Percentiles rank a stretch among this genome's conserved stretches.
These are phyloP conservation scores for Corylus avellana DNA, from an alignment of 306 rosid genomes.

Conservation along the genomic window DNA sequence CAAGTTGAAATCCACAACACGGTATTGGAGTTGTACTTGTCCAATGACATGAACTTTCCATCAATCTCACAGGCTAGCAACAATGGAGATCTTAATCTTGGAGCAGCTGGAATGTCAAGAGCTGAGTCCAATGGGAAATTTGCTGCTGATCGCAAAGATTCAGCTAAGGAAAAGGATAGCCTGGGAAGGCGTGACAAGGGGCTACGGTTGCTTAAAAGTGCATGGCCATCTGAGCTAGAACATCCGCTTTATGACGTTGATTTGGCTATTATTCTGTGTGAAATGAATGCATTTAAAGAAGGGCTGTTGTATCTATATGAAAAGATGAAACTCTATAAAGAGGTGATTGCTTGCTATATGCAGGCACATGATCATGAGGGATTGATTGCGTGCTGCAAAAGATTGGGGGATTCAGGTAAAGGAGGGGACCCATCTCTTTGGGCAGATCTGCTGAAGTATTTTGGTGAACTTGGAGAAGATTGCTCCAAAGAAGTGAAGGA, in stretches of 20 bases:
- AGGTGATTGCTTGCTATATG: conserved; percentile 96
- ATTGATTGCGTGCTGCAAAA: conserved; percentile 88
- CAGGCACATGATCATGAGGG: conserved; percentile 93
- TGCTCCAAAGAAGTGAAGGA: conserved; percentile 97
- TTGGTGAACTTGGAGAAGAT: conserved; percentile 99
- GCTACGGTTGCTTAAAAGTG: conserved; percentile 59
- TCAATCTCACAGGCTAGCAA: conserved; percentile 59
- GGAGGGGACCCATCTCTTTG: conserved; percentile 96
- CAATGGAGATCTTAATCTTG: conserved; percentile 41
- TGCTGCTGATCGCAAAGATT: conserved; percentile 42
- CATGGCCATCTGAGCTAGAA: conserved; percentile 85
- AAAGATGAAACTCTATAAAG: conserved; percentile 94
- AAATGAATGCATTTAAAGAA: conserved; percentile 85
- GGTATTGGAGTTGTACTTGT: conserved; percentile 86
- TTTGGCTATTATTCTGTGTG: conserved; percentile 86
- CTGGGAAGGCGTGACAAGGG: conserved; percentile 77
- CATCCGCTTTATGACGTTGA: conserved; percentile 93
- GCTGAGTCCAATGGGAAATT: conserved; percentile 55
- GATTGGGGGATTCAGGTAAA: conserved; percentile 86
- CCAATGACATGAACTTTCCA: conserved; percentile 81
- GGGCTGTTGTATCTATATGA: conserved; percentile 90
- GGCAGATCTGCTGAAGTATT: conserved; percentile 96
- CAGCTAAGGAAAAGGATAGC: conserved; percentile 42
- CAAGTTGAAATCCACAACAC: conserved; percentile 97
- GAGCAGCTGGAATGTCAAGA: conserved; percentile 30